These are phyloP conservation scores for Dichomitus squalens DNA, from an alignment of 1,284 basidiomycete species.

Conservation along the genomic window DNA sequence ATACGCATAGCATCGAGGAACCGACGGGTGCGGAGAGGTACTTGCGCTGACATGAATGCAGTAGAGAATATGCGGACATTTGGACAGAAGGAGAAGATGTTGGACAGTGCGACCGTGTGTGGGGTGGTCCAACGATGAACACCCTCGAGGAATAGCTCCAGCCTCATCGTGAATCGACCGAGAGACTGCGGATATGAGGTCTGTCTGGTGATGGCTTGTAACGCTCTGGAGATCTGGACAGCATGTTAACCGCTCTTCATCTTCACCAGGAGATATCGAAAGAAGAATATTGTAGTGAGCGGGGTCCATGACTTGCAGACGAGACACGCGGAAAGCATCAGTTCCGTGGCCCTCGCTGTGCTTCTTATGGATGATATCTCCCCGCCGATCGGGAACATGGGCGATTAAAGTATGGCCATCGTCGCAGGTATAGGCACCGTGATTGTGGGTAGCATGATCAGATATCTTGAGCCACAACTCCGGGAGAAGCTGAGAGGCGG, in stretches of 20 bases:
- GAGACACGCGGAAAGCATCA: conserved; percentile 32
- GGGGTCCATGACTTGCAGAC: conserved; percentile 36
- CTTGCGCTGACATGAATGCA: conserved; percentile 26
- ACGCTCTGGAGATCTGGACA: conserved; percentile 22
- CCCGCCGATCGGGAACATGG: conserved; percentile 34
- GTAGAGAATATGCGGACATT: conserved; percentile 37
- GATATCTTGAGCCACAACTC: conserved; percentile 41
- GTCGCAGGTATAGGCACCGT: conserved; percentile 31
- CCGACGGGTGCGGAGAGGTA: not conserved
- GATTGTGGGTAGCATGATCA: conserved; percentile 31
- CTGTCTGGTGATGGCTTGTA: conserved; percentile 9
- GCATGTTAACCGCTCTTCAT: conserved; percentile 35
- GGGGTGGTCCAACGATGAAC: conserved; percentile 31
- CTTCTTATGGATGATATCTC: conserved; percentile 32
- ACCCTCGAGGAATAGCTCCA: conserved; percentile 36
- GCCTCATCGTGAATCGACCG: conserved; percentile 27
- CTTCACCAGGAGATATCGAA: conserved; percentile 36
- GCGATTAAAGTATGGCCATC: conserved; percentile 32
- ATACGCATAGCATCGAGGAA: conserved; percentile 11
- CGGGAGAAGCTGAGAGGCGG: conserved; percentile 10
- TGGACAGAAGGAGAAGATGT: conserved; percentile 31
- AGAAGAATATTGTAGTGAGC: conserved; percentile 30
- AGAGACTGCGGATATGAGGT: not conserved
- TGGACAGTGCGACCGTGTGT: conserved; percentile 29
- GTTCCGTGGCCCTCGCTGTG: conserved; percentile 32